Evolutionary conservation across 352 stramenopile species (phyloP).

Genomic region (Phytophthora uliginosa): DNA sequence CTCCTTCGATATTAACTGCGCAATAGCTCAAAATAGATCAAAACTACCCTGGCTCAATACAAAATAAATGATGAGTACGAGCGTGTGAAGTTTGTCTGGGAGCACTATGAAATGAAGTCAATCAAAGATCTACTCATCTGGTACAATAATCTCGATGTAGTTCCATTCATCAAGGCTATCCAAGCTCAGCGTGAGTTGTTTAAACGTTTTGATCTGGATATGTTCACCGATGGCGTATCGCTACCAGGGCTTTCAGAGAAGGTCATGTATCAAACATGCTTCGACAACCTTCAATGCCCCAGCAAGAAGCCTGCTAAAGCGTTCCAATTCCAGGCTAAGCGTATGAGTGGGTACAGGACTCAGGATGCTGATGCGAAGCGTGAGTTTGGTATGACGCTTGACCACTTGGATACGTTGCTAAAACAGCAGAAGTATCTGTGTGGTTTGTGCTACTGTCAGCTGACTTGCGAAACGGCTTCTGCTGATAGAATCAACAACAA

Average conservation of each 20-base stretch:
- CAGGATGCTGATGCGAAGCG: background rate
- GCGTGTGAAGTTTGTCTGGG: background rate
- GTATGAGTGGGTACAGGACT: background rate
- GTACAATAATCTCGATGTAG: background rate
- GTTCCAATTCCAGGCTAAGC: background rate
- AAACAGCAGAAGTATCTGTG: conserved; percentile 29
- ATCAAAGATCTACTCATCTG: background rate
- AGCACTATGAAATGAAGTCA: background rate
- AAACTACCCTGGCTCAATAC: no score
- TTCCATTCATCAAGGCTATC: background rate
- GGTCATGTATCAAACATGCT: background rate
- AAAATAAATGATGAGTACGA: background rate
- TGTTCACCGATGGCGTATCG: background rate
- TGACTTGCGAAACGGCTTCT: conserved; percentile 31
- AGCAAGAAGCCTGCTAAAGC: background rate
- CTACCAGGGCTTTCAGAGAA: background rate
- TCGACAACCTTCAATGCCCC: background rate
- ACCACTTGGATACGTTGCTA: no score
- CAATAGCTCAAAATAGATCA: no score
- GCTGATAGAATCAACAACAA: conserved; percentile 13
- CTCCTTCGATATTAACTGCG: no score
- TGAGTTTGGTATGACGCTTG: no score
- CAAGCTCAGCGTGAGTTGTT: background rate
- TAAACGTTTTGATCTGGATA: background rate
- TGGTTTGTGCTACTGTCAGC: conserved; percentile 16